Evolutionary conservation across 176 grass and related monocot genomes (phyloP).

Genomic region (Alopecurus myosuroides): DNA sequence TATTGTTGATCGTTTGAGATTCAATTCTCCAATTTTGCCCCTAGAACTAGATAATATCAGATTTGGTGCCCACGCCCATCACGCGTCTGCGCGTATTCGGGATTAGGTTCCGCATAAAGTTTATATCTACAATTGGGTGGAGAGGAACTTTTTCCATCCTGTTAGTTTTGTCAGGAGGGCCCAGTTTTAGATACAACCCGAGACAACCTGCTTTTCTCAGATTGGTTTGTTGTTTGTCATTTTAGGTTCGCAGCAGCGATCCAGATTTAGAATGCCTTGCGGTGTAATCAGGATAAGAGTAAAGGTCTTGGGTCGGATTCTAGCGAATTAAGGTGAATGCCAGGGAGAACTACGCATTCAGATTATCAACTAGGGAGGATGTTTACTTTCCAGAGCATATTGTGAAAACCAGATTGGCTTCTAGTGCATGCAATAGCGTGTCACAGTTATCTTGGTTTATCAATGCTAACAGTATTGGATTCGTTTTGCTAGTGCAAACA

Average conservation of each 20-base stretch:
- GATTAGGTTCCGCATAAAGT: neutral
- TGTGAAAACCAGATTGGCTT: neutral
- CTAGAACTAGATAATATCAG: neutral
- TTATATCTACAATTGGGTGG: neutral
- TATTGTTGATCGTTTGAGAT: neutral
- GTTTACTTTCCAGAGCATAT: neutral
- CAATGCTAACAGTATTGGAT: neutral
- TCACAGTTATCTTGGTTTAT: neutral
- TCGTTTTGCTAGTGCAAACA: neutral
- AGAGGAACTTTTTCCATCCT: neutral
- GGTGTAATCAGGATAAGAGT: neutral
- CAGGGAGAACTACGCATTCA: neutral
- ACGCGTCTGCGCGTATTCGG: neutral
- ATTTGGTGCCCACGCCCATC: conserved; percentile 11
- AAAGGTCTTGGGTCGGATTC: neutral
- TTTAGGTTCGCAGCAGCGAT: neutral
- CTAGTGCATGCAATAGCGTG: neutral
- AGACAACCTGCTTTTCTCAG: neutral
- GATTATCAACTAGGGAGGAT: neutral
- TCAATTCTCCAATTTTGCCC: neutral
- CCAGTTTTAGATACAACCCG: neutral
- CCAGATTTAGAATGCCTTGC: neutral
- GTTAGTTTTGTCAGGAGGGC: neutral
- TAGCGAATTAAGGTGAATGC: neutral
- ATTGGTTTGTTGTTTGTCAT: conserved; percentile 2